These are phyloP conservation scores for Inonotus obliquus DNA, from an alignment of 1,284 basidiomycete genomes.

Conservation along the genomic window DNA sequence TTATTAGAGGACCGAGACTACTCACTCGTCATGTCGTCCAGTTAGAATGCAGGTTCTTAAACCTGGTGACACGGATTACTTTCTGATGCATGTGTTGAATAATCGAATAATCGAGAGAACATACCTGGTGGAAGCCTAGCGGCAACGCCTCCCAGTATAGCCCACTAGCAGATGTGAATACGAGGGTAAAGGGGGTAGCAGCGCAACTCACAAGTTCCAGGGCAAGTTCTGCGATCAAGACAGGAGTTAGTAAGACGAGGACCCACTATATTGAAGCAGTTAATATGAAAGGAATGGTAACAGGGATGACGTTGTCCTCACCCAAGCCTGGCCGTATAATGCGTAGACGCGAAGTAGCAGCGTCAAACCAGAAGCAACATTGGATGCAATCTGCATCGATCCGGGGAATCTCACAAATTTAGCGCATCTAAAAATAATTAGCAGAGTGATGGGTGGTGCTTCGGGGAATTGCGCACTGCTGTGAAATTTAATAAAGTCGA, in stretches of 20 bases:
- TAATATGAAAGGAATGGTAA: neutral
- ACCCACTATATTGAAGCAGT: neutral
- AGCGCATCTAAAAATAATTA: too few relatives aligned
- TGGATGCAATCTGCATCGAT: conserved; percentile 13
- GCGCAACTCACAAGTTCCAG: conserved; percentile 11
- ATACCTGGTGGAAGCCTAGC: conserved; percentile 11
- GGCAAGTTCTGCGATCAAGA: conserved; percentile 8
- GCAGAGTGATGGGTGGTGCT: too few relatives aligned
- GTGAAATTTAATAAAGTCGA: too few relatives aligned
- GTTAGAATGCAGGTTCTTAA: conserved; percentile 11
- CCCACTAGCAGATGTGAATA: conserved; percentile 6
- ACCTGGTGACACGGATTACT: neutral
- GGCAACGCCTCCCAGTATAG: conserved; percentile 12
- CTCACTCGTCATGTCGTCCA: conserved; percentile 11
- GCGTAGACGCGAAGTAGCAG: conserved; percentile 15
- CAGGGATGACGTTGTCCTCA: neutral
- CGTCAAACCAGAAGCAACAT: conserved; percentile 14
- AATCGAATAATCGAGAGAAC: neutral
- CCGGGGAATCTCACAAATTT: conserved; percentile 18
- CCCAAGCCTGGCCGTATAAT: conserved; percentile 8
- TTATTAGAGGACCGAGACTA: neutral
- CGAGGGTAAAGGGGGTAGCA: neutral
- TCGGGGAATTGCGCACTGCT: too few relatives aligned
- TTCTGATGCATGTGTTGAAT: neutral
- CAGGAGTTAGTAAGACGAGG: conserved; percentile 3